Conservation (phyloP, 2,329 filamentous ascomycete species). For the Beauveria brongniartii region DNA sequence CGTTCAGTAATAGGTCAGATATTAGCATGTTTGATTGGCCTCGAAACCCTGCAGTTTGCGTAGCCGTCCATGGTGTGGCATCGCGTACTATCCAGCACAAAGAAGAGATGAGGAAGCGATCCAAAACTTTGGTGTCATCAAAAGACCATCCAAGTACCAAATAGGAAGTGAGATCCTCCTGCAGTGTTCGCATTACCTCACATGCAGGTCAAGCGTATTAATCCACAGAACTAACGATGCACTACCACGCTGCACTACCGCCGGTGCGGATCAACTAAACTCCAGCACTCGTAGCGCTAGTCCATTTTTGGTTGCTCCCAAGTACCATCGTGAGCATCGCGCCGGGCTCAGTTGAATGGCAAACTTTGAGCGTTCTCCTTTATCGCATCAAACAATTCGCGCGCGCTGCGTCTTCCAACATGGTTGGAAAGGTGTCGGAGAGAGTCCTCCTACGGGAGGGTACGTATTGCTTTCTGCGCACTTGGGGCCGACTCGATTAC, state of each 20-base stretch:
- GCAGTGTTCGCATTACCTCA: no score
- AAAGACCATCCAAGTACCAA: no score
- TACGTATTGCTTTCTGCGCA: constrained; percentile 24
- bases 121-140: no score
- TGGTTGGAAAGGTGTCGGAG: constrained; percentile 60
- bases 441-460: constrained; percentile 56
- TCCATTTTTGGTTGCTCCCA: neutral
- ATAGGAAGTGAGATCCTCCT: no score
- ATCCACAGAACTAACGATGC: neutral
- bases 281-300: neutral
- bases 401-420: constrained; percentile 21
- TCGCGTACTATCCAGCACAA: neutral
- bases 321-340: neutral
- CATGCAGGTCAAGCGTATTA: no score
- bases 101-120: neutral
- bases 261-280: constrained; percentile 3
- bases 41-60: no score
- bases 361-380: neutral
- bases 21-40: no score
- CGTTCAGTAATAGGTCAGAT: no score
- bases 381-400: neutral
- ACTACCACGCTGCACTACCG: no score
- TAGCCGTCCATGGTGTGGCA: no score
- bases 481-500: neutral
- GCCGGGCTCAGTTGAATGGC: neutral